These are phyloP conservation scores for Hypoxylon sp. DNA, from an alignment of 2,329 filamentous ascomycete species.

Conservation along the genomic window DNA sequence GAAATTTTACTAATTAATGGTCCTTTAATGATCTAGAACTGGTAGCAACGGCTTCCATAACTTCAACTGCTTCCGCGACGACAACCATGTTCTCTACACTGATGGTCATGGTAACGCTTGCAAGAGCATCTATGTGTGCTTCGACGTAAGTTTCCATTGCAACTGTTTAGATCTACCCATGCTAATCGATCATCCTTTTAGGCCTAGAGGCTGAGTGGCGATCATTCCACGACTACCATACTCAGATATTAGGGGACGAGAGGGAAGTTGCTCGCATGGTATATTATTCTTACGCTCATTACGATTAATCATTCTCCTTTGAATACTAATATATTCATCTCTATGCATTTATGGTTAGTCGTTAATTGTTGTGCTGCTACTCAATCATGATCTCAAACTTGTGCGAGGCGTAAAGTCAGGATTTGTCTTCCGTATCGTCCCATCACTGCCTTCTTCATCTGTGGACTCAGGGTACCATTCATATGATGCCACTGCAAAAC, in stretches of 20 bases:
- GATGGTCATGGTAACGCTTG: constrained; percentile 12
- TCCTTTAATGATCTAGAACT: not conserved
- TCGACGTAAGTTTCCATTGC: constrained; percentile 9
- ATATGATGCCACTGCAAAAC: too few species aligned
- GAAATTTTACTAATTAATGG: not conserved
- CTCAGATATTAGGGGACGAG: not conserved
- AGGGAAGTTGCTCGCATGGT: not conserved
- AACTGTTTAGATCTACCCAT: too few species aligned
- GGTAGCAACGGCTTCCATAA: constrained; percentile 24
- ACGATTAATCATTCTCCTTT: too few species aligned
- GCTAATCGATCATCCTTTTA: constrained; percentile 2
- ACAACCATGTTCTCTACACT: constrained; percentile 21
- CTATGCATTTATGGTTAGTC: too few species aligned
- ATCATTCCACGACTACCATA: not conserved
- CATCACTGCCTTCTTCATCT: not conserved
- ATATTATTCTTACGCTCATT: not conserved
- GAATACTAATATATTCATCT: too few species aligned
- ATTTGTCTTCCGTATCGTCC: not conserved
- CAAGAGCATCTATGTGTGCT: constrained; percentile 26
- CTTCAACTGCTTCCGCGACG: constrained; percentile 27
- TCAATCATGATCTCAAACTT: not conserved
- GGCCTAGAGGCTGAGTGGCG: not conserved
- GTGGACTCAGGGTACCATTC: not conserved
- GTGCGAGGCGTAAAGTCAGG: not conserved
- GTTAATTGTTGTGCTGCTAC: not conserved